Evolutionary conservation across 768 basidiomycete species (phyloP).

Genomic region (Gloeostereum incarnatum): DNA sequence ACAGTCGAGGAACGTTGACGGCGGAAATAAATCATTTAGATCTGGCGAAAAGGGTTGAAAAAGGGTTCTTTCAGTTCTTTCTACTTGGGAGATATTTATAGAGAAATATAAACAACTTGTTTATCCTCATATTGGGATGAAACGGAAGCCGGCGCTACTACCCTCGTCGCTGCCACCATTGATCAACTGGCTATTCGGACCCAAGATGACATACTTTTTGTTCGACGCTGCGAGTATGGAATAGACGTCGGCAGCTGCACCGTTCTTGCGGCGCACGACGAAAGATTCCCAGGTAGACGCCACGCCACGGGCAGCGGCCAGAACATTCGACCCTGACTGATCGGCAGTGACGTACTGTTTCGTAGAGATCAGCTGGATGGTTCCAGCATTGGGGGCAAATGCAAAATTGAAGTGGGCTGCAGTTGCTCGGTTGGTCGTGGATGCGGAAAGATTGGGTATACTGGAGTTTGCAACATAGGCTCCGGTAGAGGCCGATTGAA

Average conservation of each 20-base stretch:
- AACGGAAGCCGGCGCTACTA: conserved; percentile 16
- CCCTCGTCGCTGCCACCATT: conserved; percentile 17
- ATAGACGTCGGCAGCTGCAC: conserved; percentile 17
- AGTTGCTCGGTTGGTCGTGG: conserved; percentile 10
- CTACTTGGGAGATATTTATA: too few relatives aligned
- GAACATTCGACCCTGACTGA: conserved; percentile 14
- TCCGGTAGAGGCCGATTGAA: conserved; percentile 14
- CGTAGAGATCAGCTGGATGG: conserved; percentile 14
- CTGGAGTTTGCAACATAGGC: conserved; percentile 14
- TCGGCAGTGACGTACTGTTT: conserved; percentile 22
- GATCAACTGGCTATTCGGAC: conserved; percentile 15
- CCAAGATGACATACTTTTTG: conserved; percentile 17
- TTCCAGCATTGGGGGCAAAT: conserved; percentile 20
- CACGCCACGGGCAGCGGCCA: conserved; percentile 17
- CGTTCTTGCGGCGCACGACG: conserved; percentile 15
- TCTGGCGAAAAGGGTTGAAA: too few relatives aligned
- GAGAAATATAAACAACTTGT: too few relatives aligned
- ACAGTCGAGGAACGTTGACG: too few relatives aligned
- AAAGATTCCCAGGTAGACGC: conserved; percentile 21
- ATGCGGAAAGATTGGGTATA: conserved; percentile 17
- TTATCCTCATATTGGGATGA: conserved; percentile 11
- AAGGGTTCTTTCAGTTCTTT: too few relatives aligned
- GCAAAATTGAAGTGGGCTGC: conserved; percentile 17
- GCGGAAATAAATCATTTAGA: too few relatives aligned
- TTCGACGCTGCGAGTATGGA: conserved; percentile 22